Conservation (phyloP, 1,139 yeast genomes). For the Kodamaea arcana region DNA sequence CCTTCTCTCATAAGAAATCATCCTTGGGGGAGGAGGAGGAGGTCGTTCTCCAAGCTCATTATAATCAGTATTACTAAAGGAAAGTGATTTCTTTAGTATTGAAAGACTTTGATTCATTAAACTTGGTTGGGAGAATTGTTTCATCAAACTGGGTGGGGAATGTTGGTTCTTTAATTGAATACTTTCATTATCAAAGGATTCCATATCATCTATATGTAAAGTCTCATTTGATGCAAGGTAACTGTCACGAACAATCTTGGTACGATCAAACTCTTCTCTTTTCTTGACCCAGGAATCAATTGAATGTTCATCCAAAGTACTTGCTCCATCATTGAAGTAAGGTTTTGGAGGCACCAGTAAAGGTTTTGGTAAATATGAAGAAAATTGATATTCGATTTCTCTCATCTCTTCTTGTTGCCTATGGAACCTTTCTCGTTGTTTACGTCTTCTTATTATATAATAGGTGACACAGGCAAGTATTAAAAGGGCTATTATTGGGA, state of each 20-base stretch:
- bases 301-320: constrained; percentile 26
- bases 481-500: constrained; percentile 25
- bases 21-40: background rate
- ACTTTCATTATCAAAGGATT: constrained; percentile 1
- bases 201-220: constrained; percentile 10
- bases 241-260: constrained; percentile 18
- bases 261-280: constrained; percentile 45
- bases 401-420: constrained; percentile 18
- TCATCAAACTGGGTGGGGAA: constrained; percentile 12
- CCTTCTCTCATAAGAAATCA: no score
- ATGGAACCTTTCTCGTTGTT: constrained; percentile 9
- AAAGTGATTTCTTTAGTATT: constrained; percentile 20
- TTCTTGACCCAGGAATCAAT: constrained; percentile 52
- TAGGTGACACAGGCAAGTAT: constrained; percentile 16
- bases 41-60: constrained; percentile 3
- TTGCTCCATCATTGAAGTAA: constrained; percentile 32
- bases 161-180: constrained; percentile 1
- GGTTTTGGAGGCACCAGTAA: constrained; percentile 6
- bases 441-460: constrained; percentile 20
- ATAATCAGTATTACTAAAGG: constrained; percentile 12
- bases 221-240: constrained; percentile 32
- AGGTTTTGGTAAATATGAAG: constrained; percentile 16
- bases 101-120: constrained; percentile 24
- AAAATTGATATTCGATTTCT: constrained; percentile 35
- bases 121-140: constrained; percentile 6